A percentile compares a stretch with the other conserved stretches of the same genome.
Evolutionary conservation across 2,329 filamentous ascomycete genomes (phyloP).

Genomic region (Aspergillus fumigatiaffinis): DNA sequence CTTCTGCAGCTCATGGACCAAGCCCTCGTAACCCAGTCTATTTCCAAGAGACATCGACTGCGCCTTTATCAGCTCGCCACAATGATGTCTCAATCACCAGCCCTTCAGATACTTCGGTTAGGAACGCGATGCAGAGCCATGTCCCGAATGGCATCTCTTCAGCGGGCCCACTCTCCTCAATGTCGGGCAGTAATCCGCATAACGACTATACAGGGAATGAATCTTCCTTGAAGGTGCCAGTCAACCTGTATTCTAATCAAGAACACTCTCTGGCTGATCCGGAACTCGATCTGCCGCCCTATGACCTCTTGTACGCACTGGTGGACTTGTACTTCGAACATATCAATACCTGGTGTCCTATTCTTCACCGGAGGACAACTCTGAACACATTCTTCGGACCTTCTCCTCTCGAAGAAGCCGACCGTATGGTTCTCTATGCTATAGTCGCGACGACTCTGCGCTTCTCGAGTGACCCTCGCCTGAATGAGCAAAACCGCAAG

Average conservation of each 20-base stretch:
- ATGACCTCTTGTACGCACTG: constrained; percentile 68
- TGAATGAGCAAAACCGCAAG: constrained; percentile 68
- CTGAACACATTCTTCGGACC: constrained; percentile 78
- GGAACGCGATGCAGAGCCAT: constrained; percentile 21
- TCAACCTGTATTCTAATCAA: constrained; percentile 51
- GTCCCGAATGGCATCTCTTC: constrained; percentile 20
- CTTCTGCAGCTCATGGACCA: constrained; percentile 50
- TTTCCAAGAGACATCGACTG: constrained; percentile 55
- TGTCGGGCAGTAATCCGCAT: constrained; percentile 16
- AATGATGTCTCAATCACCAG: constrained; percentile 41
- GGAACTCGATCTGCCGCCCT: constrained; percentile 68
- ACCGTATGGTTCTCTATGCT: constrained; percentile 77
- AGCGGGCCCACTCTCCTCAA: constrained; percentile 21
- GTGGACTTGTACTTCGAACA: constrained; percentile 77
- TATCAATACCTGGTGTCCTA: constrained; percentile 81
- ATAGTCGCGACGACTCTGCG: constrained; percentile 85
- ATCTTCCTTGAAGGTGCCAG: constrained; percentile 55
- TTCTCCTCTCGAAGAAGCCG: constrained; percentile 71
- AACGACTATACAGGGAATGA: constrained; percentile 44
- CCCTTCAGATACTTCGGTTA: constrained; percentile 32
- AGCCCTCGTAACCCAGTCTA: constrained; percentile 59
- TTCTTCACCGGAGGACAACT: constrained; percentile 79
- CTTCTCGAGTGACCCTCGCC: constrained; percentile 71
- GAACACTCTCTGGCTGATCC: constrained; percentile 44
- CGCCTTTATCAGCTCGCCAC: constrained; percentile 45